Conservation (phyloP, 2,329 filamentous ascomycete species). For the Coniochaeta sp. region DNA sequence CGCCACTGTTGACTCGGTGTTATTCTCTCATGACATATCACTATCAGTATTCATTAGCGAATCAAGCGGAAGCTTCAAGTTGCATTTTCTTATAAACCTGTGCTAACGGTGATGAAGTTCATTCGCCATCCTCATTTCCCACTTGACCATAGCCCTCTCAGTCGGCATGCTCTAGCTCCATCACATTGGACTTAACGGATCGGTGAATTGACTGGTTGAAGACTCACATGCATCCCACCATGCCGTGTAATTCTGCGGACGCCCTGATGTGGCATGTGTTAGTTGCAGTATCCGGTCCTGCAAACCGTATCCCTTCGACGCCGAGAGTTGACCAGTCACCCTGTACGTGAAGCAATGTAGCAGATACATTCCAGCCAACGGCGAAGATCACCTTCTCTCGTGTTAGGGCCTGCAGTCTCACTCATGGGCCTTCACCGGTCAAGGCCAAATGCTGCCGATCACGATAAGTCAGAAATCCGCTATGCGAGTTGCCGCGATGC, state of each 20-base stretch:
- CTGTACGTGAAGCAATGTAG: too few relatives aligned
- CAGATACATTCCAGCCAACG: neutral
- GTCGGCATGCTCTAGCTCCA: too few relatives aligned
- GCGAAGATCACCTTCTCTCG: neutral
- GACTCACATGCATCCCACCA: neutral
- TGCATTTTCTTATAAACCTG: neutral
- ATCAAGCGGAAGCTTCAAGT: too few relatives aligned
- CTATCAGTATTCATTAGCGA: too few relatives aligned
- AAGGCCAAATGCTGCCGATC: neutral
- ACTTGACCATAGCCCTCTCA: too few relatives aligned
- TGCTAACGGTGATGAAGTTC: neutral
- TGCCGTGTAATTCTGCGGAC: neutral
- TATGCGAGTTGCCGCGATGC: neutral
- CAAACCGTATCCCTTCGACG: neutral
- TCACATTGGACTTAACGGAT: neutral
- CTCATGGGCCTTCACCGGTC: neutral
- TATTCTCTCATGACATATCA: too few relatives aligned
- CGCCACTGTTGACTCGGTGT: too few relatives aligned
- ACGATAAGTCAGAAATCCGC: neutral
- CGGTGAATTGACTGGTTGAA: neutral
- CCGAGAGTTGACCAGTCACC: neutral
- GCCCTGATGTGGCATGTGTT: neutral
- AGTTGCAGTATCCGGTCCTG: neutral
- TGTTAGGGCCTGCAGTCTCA: neutral
- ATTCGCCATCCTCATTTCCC: neutral